Evolutionary conservation across 2,329 filamentous ascomycete genomes (phyloP).

Genomic region (Cercospora beticola): DNA sequence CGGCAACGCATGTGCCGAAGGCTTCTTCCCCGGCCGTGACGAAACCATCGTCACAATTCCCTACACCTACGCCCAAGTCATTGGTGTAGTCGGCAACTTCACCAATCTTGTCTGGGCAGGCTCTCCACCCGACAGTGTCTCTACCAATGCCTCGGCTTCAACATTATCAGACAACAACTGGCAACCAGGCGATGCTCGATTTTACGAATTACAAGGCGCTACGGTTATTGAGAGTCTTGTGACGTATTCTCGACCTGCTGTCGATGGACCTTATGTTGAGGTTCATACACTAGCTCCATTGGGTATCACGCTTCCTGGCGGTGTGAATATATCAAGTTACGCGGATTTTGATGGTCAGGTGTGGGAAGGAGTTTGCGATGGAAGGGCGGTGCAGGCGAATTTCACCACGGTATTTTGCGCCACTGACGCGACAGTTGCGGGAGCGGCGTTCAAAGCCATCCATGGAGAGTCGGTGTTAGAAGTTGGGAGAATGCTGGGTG

Average conservation of each 20-base stretch:
- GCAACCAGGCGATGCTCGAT: not conserved
- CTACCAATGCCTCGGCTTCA: too few relatives aligned
- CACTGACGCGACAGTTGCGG: not conserved
- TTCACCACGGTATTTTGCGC: not conserved
- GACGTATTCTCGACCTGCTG: not conserved
- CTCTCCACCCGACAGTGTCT: too few relatives aligned
- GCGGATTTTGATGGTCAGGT: not conserved
- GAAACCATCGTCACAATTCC: too few relatives aligned
- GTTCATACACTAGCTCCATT: not conserved
- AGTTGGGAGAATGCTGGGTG: not conserved
- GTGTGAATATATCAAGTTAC: not conserved
- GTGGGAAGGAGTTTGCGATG: not conserved
- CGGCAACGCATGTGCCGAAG: too few relatives aligned
- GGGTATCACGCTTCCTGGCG: not conserved
- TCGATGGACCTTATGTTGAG: not conserved
- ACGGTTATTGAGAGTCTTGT: not conserved
- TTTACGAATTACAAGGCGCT: not conserved
- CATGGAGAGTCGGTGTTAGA: not conserved
- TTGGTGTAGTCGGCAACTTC: too few relatives aligned
- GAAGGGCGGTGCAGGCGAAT: not conserved
- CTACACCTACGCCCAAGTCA: too few relatives aligned
- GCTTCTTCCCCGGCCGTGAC: too few relatives aligned
- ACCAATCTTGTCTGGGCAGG: too few relatives aligned
- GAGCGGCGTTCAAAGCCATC: not conserved
- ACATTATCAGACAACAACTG: not conserved